Conservation (phyloP, 257 asterid species). For the Anisodus tanguticus region DNA sequence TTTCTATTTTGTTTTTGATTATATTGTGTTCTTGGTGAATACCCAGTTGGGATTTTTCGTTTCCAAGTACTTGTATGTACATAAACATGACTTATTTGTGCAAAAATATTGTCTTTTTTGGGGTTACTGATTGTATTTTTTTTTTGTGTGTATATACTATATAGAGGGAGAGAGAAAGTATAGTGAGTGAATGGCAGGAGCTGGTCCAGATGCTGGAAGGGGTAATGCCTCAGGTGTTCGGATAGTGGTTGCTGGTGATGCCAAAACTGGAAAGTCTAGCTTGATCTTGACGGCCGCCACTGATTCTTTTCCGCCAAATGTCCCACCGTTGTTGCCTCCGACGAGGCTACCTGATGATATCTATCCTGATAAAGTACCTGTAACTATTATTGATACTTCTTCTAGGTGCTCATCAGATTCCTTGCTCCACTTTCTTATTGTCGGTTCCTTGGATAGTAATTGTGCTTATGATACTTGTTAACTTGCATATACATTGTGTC, state of each 20-base stretch:
- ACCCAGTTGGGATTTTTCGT: neutral
- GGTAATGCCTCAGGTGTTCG: constrained; percentile 57
- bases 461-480: neutral
- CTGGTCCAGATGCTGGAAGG: constrained; percentile 60
- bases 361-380: constrained; percentile 90
- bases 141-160: neutral
- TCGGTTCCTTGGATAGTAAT: neutral
- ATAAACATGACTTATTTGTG: neutral
- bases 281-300: constrained; percentile 87
- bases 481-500: neutral
- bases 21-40: neutral
- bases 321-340: constrained; percentile 83
- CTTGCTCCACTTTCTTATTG: neutral
- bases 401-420: constrained; percentile 55
- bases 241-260: constrained; percentile 96
- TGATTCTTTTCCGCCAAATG: constrained; percentile 63
- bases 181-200: constrained; percentile 68
- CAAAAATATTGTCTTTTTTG: neutral
- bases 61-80: neutral
- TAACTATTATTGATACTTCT: constrained; percentile 90
- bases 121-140: neutral
- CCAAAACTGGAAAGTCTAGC: constrained; percentile 92
- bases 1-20: neutral
- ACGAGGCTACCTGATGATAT: constrained; percentile 90
- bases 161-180: constrained; percentile 1